A percentile compares a stretch with the other conserved stretches of the same genome.
phyloP scores from a whole-genome alignment of 805 yeast species.

The Cyberlindnera euphorbiiphila region DNA sequence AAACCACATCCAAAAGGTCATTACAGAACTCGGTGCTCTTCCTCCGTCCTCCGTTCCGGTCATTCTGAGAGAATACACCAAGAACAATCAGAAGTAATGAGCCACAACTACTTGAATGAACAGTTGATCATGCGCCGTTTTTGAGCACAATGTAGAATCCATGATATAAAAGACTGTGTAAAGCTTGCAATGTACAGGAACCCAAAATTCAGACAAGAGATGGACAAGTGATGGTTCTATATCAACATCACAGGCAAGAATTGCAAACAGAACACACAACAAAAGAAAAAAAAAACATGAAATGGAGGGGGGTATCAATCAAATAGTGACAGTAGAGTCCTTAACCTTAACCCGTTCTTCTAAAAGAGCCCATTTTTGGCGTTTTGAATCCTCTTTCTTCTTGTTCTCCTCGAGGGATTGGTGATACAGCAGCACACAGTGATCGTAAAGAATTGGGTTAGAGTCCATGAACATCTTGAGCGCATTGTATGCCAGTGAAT shows the following conservation, averaged over 20 bases:
- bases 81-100: slow-evolving; percentile 5
- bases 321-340: slow-evolving; percentile 1
- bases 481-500: slow-evolving; percentile 86
- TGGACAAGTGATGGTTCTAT: too few relatives aligned
- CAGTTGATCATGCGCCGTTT: not conserved
- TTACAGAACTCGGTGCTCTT: slow-evolving; percentile 92
- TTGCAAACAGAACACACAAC: too few relatives aligned
- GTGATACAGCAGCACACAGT: slow-evolving; percentile 84
- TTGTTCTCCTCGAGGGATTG: slow-evolving; percentile 73
- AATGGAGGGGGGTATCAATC: not conserved
- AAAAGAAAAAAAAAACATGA: not conserved
- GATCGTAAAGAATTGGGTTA: slow-evolving; percentile 85
- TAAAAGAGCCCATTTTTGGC: slow-evolving; percentile 66
- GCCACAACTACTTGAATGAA: not conserved
- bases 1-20: slow-evolving; percentile 86
- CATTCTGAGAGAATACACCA: slow-evolving; percentile 84
- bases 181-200: too few relatives aligned
- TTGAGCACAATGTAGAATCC: slow-evolving; percentile 2
- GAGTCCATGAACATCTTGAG: slow-evolving; percentile 87
- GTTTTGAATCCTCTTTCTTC: slow-evolving; percentile 56
- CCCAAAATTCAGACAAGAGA: too few relatives aligned
- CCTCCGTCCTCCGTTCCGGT: slow-evolving; percentile 99
- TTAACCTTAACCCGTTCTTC: slow-evolving; percentile 50
- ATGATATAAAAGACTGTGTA: slow-evolving; percentile 6
- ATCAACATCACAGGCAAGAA: too few relatives aligned